Evolutionary conservation across 495 filamentous ascomycete genomes (phyloP), one percentile per base, ranked within the genome.

Genomic region (Aspergillus carlsbadensis): DNA sequence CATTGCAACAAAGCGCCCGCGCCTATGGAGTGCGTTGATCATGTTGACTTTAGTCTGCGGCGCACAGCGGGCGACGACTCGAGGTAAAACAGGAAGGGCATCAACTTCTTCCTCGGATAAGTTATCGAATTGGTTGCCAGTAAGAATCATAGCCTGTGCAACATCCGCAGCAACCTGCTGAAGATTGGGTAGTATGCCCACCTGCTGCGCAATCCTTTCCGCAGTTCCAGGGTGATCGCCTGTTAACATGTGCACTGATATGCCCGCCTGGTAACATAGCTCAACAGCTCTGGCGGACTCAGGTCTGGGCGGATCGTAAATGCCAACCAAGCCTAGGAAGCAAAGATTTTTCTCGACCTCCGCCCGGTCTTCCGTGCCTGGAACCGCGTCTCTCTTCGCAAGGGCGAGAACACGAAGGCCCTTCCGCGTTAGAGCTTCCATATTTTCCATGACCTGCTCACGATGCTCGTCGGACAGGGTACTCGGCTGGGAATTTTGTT

Each of bases 31-130:
- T 5, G 86, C 86, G 47, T 89, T 83, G 20, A 93, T 87, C 83
- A 91, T 90, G 44, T 87, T 83, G 21, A 91, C 83, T 65, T 90
- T 91, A 11, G 86, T 89, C 43, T 83, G 78, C 2, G 87, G 88
- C 4, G 84, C 81, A 54, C 86, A 89, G 49, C 87, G 81, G 61
- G 87, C 85, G 62, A 90, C 78, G 41, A 91, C 86, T 51, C 87
- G 60, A 1, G 87, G 85, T 10, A 90, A 77, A 24, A 78, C 78
- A 20, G 87, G 84, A 14, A 90, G 69, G 0, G 63, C 62, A 59
- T 91, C 88, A 62, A 90, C 82, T 59, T 90, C 75, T 6, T 78
- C 75, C 43, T 85, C 74, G 10, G 77, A 75, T 31, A 90, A 71
- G 34, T 79, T 79, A 66, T 88, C 87, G 54, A 90, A 89, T 49